Base-by-base conservation (phyloP, 345 rosid species). In the Acer campestre region DNA sequence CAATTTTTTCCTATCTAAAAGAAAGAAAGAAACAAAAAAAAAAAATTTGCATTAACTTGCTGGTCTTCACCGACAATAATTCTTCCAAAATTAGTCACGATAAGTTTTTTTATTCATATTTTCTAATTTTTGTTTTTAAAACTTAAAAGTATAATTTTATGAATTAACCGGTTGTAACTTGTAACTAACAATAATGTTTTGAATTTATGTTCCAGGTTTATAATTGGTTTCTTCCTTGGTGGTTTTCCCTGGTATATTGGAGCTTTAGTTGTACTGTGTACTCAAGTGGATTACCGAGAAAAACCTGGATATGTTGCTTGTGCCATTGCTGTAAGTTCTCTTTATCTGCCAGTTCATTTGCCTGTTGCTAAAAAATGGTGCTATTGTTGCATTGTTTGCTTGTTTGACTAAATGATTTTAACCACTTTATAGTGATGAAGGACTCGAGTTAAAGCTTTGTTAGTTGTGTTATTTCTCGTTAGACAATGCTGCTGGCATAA, bases 221-320 rank as follows among this genome's bases (percentile, higher is more conserved):
- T 91, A 14, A 44, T 82, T 75, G 98, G 97, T 20, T 94, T 94
- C 89, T 85, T 93, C 85, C 82, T 94, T 17, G 98, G 95, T 61
- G 97, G 97, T 38, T 75, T 93, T 61, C 97, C 98, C 10, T 94
- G 98, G 98, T 90, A 94, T 63, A 67, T 90, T 31, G 98, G 97
- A 66, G 82, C 95, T 46, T 83, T 89, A 71, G 76, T 94, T 64
- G 81, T 88, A 40, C 83, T 93, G 3, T 87, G 85, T 78, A 77
- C 83, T 14, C 86, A 68, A 51, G 86, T 89, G 68, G 97, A 93
- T 84, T 76, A 89, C 75, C 88, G 92, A 75, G 97, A 94, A 75
- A 94, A 94, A 79, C 93, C 97, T 20, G 98, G 97, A 77, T 90
- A 91, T 72, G 81, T 90, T 44, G 95, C 98, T 8, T 94, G 97